Base-by-base conservation (phyloP, 805 yeast species). In the Teunomyces funiuensis region DNA sequence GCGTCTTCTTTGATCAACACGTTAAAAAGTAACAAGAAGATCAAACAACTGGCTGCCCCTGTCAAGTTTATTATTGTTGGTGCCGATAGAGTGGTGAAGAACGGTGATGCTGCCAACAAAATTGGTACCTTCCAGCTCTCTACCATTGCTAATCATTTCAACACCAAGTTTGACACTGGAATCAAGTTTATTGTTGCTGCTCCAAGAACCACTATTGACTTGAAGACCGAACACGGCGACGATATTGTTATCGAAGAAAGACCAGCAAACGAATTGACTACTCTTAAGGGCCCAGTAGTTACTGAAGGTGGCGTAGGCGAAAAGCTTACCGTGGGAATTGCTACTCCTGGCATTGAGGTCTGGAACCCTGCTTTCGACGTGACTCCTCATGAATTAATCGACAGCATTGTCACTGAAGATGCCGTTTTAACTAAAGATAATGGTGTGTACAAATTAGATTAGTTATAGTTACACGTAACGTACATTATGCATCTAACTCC, bases 291-390 rank as follows among this genome's bases (percentile, higher is more conserved):
- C 19, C 70, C 67, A 6, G 49, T 46, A 13, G 52, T 58, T 28
- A 46, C 49, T 36, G 65, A 28, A 60, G 36, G 55, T 40, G 51
- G 66, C 37, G 45, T 63, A 42, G 67, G 73, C 42, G 58, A 63
- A 33, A 55, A 69, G 44, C 22, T 75, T 1, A 80, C 80, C 14
- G 85, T 89, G 10, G 85, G 86, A 28, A 76, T 85, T 43, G 96
- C 97, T 1, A 93, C 98, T 3, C 85, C 85, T 2, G 85, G 84
- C 0, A 83, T 90, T 23, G 67, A 74, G 4, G 96, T 89, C 2
- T 91, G 97, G 97, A 93, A 93, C 55, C 99, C 99, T 0, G 85
- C 97, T 0, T 91, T 91, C 55, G 99, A 91, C 57, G 88, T 93
- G 11, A 88, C 98, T 3, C 96, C 96, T 0, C 82, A 83, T 53